Percentiles rank a stretch among this genome's conserved stretches.
Conservation (phyloP, 2,329 filamentous ascomycete genomes). For the Alternaria novae-zelandiae region DNA sequence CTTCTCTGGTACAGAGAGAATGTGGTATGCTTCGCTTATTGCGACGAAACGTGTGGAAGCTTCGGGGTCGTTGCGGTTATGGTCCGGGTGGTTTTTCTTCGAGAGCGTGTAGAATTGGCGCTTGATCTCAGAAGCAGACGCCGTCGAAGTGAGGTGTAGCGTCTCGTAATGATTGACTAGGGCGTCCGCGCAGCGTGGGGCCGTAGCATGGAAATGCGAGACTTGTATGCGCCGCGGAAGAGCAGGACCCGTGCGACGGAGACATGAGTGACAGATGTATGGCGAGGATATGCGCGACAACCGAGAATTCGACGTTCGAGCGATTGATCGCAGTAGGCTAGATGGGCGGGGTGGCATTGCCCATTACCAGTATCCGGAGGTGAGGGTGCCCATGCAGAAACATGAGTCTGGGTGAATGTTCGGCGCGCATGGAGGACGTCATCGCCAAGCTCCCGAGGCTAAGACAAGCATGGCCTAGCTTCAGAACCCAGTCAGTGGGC, state of each 20-base stretch:
- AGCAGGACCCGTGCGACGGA: constrained; percentile 12
- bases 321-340: constrained; percentile 20
- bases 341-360: constrained; percentile 36
- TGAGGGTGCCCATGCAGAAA: constrained; percentile 2
- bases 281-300: background rate
- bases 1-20: constrained; percentile 75
- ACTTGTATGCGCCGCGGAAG: constrained; percentile 14
- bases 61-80: constrained; percentile 76
- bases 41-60: constrained; percentile 79
- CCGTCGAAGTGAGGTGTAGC: constrained; percentile 72
- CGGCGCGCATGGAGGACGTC: constrained; percentile 32
- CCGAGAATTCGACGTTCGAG: background rate
- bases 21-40: constrained; percentile 82
- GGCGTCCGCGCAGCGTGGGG: constrained; percentile 44
- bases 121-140: constrained; percentile 80
- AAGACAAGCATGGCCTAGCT: constrained; percentile 4
- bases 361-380: constrained; percentile 18
- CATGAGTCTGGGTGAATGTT: constrained; percentile 13
- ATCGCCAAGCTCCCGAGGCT: constrained; percentile 19
- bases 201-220: constrained; percentile 55
- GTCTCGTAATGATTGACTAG: constrained; percentile 78
- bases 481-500: constrained; percentile 18
- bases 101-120: constrained; percentile 92
- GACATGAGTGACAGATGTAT: constrained; percentile 29
- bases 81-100: constrained; percentile 90